phyloP scores from a whole-genome alignment of 495 filamentous ascomycete genomes.

The Aspergillus diversus region DNA sequence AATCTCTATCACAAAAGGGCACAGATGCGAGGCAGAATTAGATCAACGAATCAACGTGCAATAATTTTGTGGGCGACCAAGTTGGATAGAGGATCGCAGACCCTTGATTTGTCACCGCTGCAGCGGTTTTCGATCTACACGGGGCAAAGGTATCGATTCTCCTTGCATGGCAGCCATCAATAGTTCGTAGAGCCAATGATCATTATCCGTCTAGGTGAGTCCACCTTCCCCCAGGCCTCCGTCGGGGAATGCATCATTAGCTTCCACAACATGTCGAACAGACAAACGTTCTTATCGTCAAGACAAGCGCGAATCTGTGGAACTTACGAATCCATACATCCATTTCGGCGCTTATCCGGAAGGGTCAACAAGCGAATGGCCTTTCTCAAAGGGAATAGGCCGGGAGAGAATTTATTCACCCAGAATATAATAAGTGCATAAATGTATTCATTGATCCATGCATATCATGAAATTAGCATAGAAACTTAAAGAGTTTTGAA shows the following conservation, averaged over 20 bases:
- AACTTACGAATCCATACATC: not conserved
- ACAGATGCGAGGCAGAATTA: constrained; percentile 30
- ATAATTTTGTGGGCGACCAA: constrained; percentile 29
- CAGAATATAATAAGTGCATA: not conserved
- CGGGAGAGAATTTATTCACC: constrained; percentile 6
- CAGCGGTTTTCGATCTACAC: constrained; percentile 44
- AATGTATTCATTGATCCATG: not conserved
- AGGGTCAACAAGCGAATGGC: constrained; percentile 1
- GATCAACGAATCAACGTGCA: constrained; percentile 41
- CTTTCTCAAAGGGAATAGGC: not conserved
- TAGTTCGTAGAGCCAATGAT: constrained; percentile 34
- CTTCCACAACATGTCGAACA: constrained; percentile 10
- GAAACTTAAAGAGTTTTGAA: constrained; percentile 17
- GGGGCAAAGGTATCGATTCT: constrained; percentile 36
- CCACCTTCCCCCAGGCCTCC: not conserved
- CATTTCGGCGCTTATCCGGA: constrained; percentile 25
- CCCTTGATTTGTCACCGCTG: constrained; percentile 47
- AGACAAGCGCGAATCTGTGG: constrained; percentile 22
- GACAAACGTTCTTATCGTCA: constrained; percentile 20
- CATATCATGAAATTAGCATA: not conserved
- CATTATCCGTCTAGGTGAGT: constrained; percentile 12
- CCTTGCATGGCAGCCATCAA: constrained; percentile 46
- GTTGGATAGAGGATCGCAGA: constrained; percentile 31
- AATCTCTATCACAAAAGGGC: constrained; percentile 46
- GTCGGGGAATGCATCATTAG: constrained; percentile 2